Evolutionary conservation across 2,329 filamentous ascomycete genomes (phyloP).

Genomic region (Beauveria bassiana): DNA sequence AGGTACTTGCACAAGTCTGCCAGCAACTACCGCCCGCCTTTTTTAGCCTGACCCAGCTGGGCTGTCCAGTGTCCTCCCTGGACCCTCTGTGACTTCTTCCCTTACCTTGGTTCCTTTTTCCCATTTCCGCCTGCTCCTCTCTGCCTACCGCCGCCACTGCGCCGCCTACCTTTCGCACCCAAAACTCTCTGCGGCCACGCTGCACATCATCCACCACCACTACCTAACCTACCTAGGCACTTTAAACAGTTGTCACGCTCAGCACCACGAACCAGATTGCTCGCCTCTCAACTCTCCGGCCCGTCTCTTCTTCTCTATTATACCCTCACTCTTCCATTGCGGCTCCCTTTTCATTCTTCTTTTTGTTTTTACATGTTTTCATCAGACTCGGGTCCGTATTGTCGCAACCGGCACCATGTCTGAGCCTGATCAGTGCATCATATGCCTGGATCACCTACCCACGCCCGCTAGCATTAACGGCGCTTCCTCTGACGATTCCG

Average conservation of each 20-base stretch:
- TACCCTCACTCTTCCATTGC: conserved; percentile 12
- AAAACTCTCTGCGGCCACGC: neutral
- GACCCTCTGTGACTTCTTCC: neutral
- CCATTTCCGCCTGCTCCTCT: neutral
- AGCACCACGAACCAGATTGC: conserved; percentile 10
- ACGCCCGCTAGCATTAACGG: conserved; percentile 20
- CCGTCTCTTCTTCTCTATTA: conserved; percentile 10
- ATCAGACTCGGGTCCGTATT: conserved; percentile 27
- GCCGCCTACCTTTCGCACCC: neutral
- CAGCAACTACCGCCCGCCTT: conserved; percentile 15
- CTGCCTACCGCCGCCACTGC: neutral
- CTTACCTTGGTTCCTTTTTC: neutral
- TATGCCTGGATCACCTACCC: conserved; percentile 56
- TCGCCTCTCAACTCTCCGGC: conserved; percentile 13
- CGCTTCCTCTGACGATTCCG: conserved; percentile 17
- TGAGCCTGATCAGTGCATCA: conserved; percentile 59
- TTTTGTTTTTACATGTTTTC: conserved; percentile 39
- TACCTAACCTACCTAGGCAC: no score
- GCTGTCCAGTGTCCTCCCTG: neutral
- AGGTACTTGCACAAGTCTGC: neutral
- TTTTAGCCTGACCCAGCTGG: conserved; percentile 20
- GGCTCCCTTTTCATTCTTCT: conserved; percentile 10
- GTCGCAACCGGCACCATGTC: conserved; percentile 38
- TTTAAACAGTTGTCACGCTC: conserved; percentile 1
- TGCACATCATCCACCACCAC: neutral